Base-by-base conservation (phyloP, 805 yeast species). In the Wickerhamiella lipophila region DNA sequence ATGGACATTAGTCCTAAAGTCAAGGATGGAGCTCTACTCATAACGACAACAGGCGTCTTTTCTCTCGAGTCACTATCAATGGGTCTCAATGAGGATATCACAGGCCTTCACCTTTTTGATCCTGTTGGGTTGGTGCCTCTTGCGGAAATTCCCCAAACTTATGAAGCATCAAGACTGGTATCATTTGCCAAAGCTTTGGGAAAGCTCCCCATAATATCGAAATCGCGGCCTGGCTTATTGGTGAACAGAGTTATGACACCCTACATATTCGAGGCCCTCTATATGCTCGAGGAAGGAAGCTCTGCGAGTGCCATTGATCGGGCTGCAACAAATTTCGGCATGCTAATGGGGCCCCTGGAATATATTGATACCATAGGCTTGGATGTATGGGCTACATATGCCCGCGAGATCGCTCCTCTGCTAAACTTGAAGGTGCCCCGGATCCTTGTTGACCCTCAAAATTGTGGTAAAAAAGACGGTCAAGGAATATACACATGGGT, bases 261-360 rank as follows among this genome's bases (percentile, higher is more conserved):
- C 2, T 45, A 45, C n/a, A 65, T 92, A 16, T 89, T 92, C 60
- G 99, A 92, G 65, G 99, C 94, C 60, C 77, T 92, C 12, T 92
- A 86, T 60, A 69, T 94, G 48, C 70, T 89, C 42, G 97, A 92
- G 55, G 98, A 92, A 61, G 82, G 96, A 19, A 76, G 85, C 16
- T 95, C 95, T 1, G 72, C 89, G 29, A 81, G 15, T 2, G 16
- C 35, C 4, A 45, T 45, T 26, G 35, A 45, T 21, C 11, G 23
- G 6, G 42, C 23, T 2, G 39, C 41, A 15, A 15, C 8, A 3
- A n/a, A 27, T n/a, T 45, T 45, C 27, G 48, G 48, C n/a, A 45
- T 45, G 48, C 42, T 36, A 4, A 27, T 36, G 2, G 48, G 48
- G 2, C 48, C 48, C 7, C 19, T 45, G 3, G 36, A 35, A 6